Conservation (phyloP, 1,284 basidiomycete species). For the Thelephora terrestris region DNA sequence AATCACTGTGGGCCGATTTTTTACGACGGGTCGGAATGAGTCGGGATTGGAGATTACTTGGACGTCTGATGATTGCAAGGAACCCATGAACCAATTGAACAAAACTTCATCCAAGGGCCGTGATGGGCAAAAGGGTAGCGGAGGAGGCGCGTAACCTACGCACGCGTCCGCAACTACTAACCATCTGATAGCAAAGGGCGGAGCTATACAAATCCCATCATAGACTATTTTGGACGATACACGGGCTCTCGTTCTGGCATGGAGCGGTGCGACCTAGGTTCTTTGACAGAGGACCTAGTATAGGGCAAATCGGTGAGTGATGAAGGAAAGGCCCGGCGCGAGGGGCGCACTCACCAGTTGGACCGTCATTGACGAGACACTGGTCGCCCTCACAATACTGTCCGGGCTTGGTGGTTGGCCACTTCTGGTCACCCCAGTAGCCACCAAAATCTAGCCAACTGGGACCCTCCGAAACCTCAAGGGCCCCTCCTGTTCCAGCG, state of each 20-base stretch:
- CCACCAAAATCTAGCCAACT: slow-evolving; percentile 21
- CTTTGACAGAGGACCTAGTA: slow-evolving; percentile 20
- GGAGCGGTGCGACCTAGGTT: slow-evolving; percentile 18
- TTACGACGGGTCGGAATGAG: too few relatives aligned
- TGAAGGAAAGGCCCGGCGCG: too few relatives aligned
- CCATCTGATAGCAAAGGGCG: too few relatives aligned
- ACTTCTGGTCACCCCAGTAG: slow-evolving; percentile 23
- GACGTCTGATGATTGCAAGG: too few relatives aligned
- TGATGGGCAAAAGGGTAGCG: too few relatives aligned
- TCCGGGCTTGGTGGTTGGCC: slow-evolving; percentile 15
- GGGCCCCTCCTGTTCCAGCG: slow-evolving; percentile 12
- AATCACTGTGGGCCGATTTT: too few relatives aligned
- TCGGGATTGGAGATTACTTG: too few relatives aligned
- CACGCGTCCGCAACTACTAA: too few relatives aligned
- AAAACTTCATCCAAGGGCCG: too few relatives aligned
- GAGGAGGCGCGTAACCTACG: too few relatives aligned
- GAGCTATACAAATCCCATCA: neutral
- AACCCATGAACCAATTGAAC: too few relatives aligned
- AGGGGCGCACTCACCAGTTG: slow-evolving; percentile 15
- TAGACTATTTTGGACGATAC: slow-evolving; percentile 7
- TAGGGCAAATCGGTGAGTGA: neutral
- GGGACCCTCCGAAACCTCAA: slow-evolving; percentile 14
- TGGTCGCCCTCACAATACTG: slow-evolving; percentile 18
- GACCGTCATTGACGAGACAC: slow-evolving; percentile 18
- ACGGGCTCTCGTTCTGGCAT: slow-evolving; percentile 17